Conservation (phyloP, 2,329 filamentous ascomycete genomes). For the Aspergillus latus region DNA sequence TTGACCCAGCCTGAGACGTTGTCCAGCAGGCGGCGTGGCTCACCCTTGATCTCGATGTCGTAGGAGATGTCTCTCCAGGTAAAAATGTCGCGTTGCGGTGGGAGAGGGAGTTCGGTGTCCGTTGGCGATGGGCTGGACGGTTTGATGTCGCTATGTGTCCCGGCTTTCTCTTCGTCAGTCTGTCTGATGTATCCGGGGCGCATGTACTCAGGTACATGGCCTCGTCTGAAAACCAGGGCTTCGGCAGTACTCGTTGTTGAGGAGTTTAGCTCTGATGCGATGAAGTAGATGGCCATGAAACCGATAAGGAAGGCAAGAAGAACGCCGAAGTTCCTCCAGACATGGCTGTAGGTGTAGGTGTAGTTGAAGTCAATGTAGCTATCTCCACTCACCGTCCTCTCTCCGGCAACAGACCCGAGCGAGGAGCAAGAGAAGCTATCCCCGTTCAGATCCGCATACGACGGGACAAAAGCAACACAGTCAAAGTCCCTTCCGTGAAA, state of each 20-base stretch:
- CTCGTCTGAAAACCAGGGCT: not conserved
- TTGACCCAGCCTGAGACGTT: slow-evolving; percentile 90
- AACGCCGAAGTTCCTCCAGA: slow-evolving; percentile 70
- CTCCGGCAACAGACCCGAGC: slow-evolving; percentile 57
- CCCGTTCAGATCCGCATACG: slow-evolving; percentile 43
- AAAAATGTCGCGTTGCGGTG: slow-evolving; percentile 70
- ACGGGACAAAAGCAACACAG: slow-evolving; percentile 52
- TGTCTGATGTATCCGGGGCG: not conserved
- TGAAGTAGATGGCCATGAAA: slow-evolving; percentile 58
- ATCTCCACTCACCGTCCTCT: slow-evolving; percentile 60
- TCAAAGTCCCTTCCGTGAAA: slow-evolving; percentile 63
- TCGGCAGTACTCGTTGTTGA: slow-evolving; percentile 64
- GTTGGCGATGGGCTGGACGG: no score
- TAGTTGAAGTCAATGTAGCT: slow-evolving; percentile 57
- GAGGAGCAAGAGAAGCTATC: slow-evolving; percentile 35
- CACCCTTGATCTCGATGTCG: slow-evolving; percentile 72
- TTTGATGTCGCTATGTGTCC: no score
- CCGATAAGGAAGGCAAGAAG: slow-evolving; percentile 45
- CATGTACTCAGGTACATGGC: slow-evolving; percentile 11
- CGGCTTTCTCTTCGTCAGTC: no score
- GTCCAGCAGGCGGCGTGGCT: slow-evolving; percentile 71
- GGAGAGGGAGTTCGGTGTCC: slow-evolving; percentile 30
- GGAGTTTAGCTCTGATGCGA: slow-evolving; percentile 41
- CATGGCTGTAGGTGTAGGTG: slow-evolving; percentile 60
- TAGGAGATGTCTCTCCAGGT: slow-evolving; percentile 85